Evolutionary conservation across 164 flowering plant genomes (phyloP).

Genomic region (Aristolochia fimbriata): DNA sequence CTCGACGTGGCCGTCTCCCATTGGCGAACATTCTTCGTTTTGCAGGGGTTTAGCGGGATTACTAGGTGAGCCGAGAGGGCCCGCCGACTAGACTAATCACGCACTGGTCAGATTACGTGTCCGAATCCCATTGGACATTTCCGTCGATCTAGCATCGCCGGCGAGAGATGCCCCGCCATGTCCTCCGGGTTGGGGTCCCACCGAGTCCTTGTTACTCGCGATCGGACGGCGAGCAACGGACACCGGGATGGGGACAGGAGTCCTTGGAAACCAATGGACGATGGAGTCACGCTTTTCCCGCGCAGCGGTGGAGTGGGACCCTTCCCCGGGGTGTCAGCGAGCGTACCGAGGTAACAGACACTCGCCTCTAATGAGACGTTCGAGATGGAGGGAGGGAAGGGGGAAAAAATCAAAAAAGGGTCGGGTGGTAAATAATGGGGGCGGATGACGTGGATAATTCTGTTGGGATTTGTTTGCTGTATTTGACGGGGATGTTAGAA

Average conservation of each 20-base stretch:
- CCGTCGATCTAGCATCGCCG: background rate
- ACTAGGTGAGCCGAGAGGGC: background rate
- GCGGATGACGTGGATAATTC: conserved; percentile 2
- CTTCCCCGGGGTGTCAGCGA: background rate
- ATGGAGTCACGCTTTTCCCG: conserved; percentile 4
- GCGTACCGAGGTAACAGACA: background rate
- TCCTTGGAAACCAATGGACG: background rate
- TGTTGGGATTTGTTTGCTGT: background rate
- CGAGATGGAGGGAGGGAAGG: no score
- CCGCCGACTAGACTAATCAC: conserved; percentile 6
- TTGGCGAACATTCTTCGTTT: background rate
- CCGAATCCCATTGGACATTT: background rate
- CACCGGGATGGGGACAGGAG: conserved; percentile 1
- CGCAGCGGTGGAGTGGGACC: conserved; percentile 1
- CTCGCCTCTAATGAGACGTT: background rate
- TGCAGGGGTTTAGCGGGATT: conserved; percentile 4
- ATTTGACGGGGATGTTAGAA: background rate
- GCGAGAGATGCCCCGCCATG: background rate
- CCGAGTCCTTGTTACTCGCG: background rate
- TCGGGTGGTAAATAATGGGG: background rate
- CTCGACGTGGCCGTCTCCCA: background rate
- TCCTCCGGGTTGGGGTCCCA: background rate
- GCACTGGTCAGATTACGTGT: background rate
- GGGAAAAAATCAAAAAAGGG: no score
- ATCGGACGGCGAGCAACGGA: conserved; percentile 1